These are phyloP conservation scores for Harringtonia aguacate DNA, from an alignment of 2,329 filamentous ascomycete genomes.

Conservation along the genomic window DNA sequence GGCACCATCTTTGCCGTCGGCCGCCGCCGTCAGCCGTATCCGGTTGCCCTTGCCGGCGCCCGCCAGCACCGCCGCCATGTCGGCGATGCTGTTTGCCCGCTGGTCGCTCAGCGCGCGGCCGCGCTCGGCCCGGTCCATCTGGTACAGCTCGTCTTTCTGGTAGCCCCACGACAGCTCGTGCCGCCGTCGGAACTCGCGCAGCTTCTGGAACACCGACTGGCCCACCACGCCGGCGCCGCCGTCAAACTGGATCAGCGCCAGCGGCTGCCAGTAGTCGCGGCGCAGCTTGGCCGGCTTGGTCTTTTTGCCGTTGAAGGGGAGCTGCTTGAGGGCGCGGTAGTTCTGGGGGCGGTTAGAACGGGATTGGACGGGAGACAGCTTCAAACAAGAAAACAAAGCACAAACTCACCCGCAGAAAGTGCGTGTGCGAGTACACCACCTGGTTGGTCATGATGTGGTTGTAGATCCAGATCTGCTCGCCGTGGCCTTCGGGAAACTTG, in stretches of 20 bases:
- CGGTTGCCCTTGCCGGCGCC: conserved; percentile 41
- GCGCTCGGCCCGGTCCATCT: conserved; percentile 30
- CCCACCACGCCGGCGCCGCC: conserved; percentile 40
- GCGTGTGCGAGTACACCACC: conserved; percentile 40
- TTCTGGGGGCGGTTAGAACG: conserved; percentile 9
- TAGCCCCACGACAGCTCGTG: conserved; percentile 52
- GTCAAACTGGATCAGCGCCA: conserved; percentile 50
- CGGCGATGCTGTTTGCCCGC: conserved; percentile 50
- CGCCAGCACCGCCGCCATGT: conserved; percentile 48
- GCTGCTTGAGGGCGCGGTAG: conserved; percentile 18
- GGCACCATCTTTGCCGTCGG: conserved; percentile 1
- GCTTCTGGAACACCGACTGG: conserved; percentile 48
- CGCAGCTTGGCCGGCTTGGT: conserved; percentile 50
- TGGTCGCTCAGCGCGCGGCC: conserved; percentile 47
- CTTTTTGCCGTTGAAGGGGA: conserved; percentile 60
- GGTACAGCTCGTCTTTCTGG: conserved; percentile 29
- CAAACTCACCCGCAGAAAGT: conserved; percentile 31
- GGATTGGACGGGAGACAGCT: too few relatives aligned
- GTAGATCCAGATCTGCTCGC: conserved; percentile 48
- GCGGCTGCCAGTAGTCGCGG: conserved; percentile 55
- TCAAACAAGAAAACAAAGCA: background rate
- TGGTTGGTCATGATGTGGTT: conserved; percentile 37
- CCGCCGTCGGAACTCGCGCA: conserved; percentile 52
- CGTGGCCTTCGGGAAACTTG: conserved; percentile 28
- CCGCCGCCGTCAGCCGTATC: conserved; percentile 20